Percentiles rank a stretch among this genome's conserved stretches.
These are phyloP conservation scores for Backusella sp. DNA, from an alignment of 192 early-diverging fungal genomes.

Conservation along the genomic window DNA sequence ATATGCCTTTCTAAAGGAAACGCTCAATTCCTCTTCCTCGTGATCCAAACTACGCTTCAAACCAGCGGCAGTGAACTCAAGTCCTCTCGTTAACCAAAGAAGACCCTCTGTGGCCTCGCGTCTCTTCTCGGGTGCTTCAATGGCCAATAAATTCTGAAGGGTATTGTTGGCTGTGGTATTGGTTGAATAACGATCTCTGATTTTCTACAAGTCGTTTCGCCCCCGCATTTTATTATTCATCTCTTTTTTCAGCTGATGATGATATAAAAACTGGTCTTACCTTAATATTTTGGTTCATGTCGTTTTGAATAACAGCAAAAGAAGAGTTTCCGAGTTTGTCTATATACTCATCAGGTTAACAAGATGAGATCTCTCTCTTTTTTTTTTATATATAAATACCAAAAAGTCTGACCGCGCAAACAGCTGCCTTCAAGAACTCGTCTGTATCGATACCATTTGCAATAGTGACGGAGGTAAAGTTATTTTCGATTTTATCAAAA, in stretches of 20 bases:
- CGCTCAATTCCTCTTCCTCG: slow-evolving; percentile 53
- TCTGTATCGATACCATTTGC: slow-evolving; percentile 64
- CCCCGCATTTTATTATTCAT: neutral
- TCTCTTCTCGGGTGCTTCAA: slow-evolving; percentile 69
- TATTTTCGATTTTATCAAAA: slow-evolving; percentile 57
- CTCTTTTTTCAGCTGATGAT: neutral
- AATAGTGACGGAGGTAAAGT: slow-evolving; percentile 59
- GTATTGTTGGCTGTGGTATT: slow-evolving; percentile 64
- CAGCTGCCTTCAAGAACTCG: slow-evolving; percentile 70
- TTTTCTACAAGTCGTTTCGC: slow-evolving; percentile 54
- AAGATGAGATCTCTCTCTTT: neutral
- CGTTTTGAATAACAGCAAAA: slow-evolving; percentile 77
- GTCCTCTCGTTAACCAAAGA: slow-evolving; percentile 77
- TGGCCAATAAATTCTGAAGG: slow-evolving; percentile 75
- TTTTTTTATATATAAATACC: slow-evolving; percentile 30
- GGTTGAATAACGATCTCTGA: slow-evolving; percentile 62
- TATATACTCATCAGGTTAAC: slow-evolving; percentile 23
- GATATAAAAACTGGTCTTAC: slow-evolving; percentile 35
- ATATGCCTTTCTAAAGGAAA: slow-evolving; percentile 68
- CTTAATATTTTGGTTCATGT: slow-evolving; percentile 85
- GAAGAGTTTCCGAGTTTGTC: slow-evolving; percentile 64
- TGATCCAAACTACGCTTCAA: slow-evolving; percentile 53
- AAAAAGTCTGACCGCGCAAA: slow-evolving; percentile 70
- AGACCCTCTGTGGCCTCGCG: slow-evolving; percentile 82
- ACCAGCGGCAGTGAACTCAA: slow-evolving; percentile 69